Conservation (phyloP, 2,329 filamentous ascomycete species). For the Periconia macrospinosa region DNA sequence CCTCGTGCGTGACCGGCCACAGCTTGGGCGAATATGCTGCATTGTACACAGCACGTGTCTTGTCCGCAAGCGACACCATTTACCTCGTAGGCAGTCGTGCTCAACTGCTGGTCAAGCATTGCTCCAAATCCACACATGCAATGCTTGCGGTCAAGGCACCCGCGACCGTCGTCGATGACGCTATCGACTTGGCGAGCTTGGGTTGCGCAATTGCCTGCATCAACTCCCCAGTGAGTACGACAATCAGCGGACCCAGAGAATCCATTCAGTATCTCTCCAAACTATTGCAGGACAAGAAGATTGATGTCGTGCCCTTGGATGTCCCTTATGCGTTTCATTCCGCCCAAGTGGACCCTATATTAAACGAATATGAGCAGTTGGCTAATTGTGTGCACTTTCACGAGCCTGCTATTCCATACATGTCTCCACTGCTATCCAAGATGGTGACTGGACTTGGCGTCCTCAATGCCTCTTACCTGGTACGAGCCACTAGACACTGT, state of each 20-base stretch:
- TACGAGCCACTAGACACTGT: slow-evolving; percentile 42
- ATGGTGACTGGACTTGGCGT: slow-evolving; percentile 4
- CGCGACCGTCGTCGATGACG: background rate
- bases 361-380: slow-evolving; percentile 12
- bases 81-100: slow-evolving; percentile 41
- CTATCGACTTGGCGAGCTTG: background rate
- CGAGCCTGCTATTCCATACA: slow-evolving; percentile 32
- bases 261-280: background rate
- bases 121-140: slow-evolving; percentile 24
- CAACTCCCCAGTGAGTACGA: slow-evolving; percentile 23
- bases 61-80: slow-evolving; percentile 36
- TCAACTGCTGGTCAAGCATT: slow-evolving; percentile 24
- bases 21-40: slow-evolving; percentile 47
- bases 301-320: background rate
- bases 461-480: slow-evolving; percentile 7
- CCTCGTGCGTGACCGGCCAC: slow-evolving; percentile 23
- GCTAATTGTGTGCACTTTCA: background rate
- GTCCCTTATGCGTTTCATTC: slow-evolving; percentile 20
- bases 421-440: background rate
- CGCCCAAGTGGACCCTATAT: slow-evolving; percentile 43
- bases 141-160: slow-evolving; percentile 35
- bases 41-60: slow-evolving; percentile 37
- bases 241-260: background rate
- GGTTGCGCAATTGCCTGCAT: slow-evolving; percentile 28
- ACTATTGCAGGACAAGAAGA: background rate